Base-by-base conservation (phyloP, 768 basidiomycete species). In the Grammothele lineata region DNA sequence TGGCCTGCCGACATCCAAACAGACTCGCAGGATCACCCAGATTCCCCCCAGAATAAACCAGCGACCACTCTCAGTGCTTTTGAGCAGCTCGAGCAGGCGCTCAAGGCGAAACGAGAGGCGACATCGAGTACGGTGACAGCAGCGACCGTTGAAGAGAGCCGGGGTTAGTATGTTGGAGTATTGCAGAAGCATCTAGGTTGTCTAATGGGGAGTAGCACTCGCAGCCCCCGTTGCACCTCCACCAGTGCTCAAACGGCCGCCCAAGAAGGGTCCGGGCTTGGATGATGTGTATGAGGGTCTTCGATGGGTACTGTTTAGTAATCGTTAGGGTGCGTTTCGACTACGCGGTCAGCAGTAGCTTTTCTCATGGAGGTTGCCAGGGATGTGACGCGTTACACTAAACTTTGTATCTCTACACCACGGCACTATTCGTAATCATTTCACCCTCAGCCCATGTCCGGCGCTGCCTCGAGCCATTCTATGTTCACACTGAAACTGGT, bases 1-100 rank as follows among this genome's bases (percentile, higher is more conserved):
- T 94, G 92, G 91, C 91, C 92, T 0, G 45, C 56, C 0, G 69
- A 62, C 22, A 70, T 90, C 17, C 72, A 66, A 22, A 44, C 54
- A 5, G 40, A 37, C 9, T 45, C 46, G 3, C 50, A 49, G 23
- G 24, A 23, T 4, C 17, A 34, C 2, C 41, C 45, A 5, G 61
- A 50, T 38, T 62, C 60, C 39, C 48, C 58, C 4, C 50, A 64
- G 10, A n/a, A 48, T 1, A 47, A 49, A 3, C 37, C 51, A 8
- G 62, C 65, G 44, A 72, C 70, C 3, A 68, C 75, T n/a, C 50
- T 82, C 41, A 77, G 65, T 53, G 85, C 84, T 12, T 91, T 92
- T 59, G 81, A 87, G 55, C 80, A 83, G 65, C 69, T 89, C 70
- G 87, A 88, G 57, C 68, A 71, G 52, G 57, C 69, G 10, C 63